Conservation (phyloP, 225 moss, liverwort and hornwort species). For the Physcomitrium patens region DNA sequence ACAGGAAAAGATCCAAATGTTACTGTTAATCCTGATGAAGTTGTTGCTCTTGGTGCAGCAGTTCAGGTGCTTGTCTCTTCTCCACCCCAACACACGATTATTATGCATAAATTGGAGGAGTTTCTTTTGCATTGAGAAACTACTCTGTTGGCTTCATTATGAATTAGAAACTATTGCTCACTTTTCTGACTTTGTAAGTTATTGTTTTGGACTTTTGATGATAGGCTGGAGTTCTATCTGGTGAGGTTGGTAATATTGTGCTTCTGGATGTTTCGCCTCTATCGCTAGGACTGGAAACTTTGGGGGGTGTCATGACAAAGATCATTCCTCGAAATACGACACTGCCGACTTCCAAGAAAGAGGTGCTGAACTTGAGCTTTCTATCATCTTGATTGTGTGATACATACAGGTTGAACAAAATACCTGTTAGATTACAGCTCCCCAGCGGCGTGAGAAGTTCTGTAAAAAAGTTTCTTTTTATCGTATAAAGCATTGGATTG, state of each 20-base stretch:
- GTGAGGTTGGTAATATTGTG: constrained; percentile 77
- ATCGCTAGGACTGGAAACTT: constrained; percentile 77
- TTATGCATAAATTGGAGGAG: not conserved
- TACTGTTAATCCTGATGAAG: constrained; percentile 90
- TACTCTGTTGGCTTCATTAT: not conserved
- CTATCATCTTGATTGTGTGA: not conserved
- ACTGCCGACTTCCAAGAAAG: constrained; percentile 73
- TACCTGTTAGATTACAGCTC: not conserved
- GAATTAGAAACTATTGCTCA: not conserved
- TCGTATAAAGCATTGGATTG: not conserved
- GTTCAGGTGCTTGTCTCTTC: constrained; percentile 62
- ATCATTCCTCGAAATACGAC: constrained; percentile 80
- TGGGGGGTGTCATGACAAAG: constrained; percentile 84
- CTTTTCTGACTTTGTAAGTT: not conserved
- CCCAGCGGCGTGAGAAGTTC: too few species aligned
- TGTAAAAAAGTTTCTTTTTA: too few species aligned
- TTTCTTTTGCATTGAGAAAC: not conserved
- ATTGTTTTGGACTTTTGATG: constrained; percentile 2
- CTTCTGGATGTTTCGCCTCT: constrained; percentile 78
- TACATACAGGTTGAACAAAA: not conserved
- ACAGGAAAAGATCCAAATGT: constrained; percentile 85
- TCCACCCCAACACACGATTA: not conserved
- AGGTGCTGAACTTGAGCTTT: constrained; percentile 40
- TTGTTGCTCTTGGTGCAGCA: constrained; percentile 93
- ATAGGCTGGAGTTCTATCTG: constrained; percentile 75